Percentiles rank a stretch among this genome's conserved stretches.
phyloP scores from a whole-genome alignment of 306 rosid species.

The Quillaja saponaria region DNA sequence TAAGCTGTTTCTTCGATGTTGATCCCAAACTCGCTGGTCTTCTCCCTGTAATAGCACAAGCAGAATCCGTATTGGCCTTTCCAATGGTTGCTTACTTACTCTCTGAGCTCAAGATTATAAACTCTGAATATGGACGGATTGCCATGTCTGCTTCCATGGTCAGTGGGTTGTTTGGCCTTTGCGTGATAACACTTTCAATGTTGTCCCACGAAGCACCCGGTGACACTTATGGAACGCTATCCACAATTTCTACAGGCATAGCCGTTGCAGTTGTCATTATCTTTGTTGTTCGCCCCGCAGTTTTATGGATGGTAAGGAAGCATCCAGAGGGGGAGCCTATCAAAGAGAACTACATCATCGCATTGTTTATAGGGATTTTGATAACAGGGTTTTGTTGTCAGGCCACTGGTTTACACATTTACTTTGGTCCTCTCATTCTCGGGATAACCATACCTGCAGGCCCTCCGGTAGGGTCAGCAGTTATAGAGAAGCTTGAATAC shows the following conservation, averaged over 20 bases:
- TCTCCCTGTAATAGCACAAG: conserved; percentile 10
- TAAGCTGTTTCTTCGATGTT: not conserved
- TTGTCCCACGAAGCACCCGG: not conserved
- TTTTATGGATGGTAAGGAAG: conserved; percentile 27
- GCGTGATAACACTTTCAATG: not conserved
- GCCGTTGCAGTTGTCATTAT: conserved; percentile 1
- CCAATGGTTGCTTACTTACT: conserved; percentile 32
- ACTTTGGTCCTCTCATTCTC: conserved; percentile 37
- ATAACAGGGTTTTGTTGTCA: conserved; percentile 28
- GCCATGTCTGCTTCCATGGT: conserved; percentile 34
- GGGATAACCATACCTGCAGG: conserved; percentile 37
- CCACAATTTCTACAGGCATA: not conserved
- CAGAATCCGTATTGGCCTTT: conserved; percentile 21
- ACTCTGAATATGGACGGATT: conserved; percentile 36
- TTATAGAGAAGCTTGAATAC: conserved; percentile 32
- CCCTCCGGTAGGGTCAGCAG: conserved; percentile 32
- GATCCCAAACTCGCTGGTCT: not conserved
- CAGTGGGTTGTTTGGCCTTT: conserved; percentile 1
- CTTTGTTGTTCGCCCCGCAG: conserved; percentile 13
- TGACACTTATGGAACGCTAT: not conserved
- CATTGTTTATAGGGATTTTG: conserved; percentile 24
- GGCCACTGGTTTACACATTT: conserved; percentile 27
- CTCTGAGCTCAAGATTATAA: conserved; percentile 35
- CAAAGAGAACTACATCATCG: conserved; percentile 11
- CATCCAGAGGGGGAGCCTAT: conserved; percentile 29